phyloP scores from a whole-genome alignment of 768 basidiomycete genomes.

The Paxillus rubicundulus region DNA sequence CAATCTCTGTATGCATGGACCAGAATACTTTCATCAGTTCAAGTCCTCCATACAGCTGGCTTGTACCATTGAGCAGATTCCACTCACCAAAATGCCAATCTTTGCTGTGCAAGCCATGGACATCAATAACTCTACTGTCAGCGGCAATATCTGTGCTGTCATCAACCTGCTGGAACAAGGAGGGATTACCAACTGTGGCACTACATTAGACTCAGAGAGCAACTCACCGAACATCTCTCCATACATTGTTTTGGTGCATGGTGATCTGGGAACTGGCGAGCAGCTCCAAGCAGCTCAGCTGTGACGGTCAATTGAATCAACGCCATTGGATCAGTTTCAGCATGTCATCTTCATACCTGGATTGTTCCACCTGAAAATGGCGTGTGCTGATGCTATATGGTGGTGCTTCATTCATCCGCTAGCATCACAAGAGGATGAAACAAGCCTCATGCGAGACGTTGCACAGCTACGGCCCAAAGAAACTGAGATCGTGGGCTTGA shows the following conservation, averaged over 20 bases:
- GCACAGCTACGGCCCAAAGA: conserved; percentile 28
- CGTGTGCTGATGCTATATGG: conserved; percentile 21
- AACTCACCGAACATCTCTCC: conserved; percentile 7
- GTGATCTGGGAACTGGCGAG: conserved; percentile 23
- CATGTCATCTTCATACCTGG: conserved; percentile 32
- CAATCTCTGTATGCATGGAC: conserved; percentile 14
- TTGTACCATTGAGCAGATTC: conserved; percentile 25
- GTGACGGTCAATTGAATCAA: conserved; percentile 27
- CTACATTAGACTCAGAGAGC: background rate
- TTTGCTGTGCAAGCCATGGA: conserved; percentile 19
- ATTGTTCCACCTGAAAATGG: conserved; percentile 34
- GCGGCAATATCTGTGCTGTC: conserved; percentile 20
- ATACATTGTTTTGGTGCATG: conserved; percentile 15
- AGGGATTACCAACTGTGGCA: background rate
- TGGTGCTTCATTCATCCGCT: conserved; percentile 9
- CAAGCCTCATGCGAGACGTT: conserved; percentile 21
- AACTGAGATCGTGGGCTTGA: conserved; percentile 30
- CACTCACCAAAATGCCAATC: conserved; percentile 18
- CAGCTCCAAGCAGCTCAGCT: conserved; percentile 10
- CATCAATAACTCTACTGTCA: conserved; percentile 22
- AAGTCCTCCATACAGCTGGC: conserved; percentile 16
- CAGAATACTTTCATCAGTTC: conserved; percentile 22
- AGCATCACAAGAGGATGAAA: conserved; percentile 1
- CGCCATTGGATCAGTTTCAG: conserved; percentile 30
- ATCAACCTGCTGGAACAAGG: conserved; percentile 5